Evolutionary conservation across 1,139 yeast species (phyloP).

Genomic region (Pichia sp.): DNA sequence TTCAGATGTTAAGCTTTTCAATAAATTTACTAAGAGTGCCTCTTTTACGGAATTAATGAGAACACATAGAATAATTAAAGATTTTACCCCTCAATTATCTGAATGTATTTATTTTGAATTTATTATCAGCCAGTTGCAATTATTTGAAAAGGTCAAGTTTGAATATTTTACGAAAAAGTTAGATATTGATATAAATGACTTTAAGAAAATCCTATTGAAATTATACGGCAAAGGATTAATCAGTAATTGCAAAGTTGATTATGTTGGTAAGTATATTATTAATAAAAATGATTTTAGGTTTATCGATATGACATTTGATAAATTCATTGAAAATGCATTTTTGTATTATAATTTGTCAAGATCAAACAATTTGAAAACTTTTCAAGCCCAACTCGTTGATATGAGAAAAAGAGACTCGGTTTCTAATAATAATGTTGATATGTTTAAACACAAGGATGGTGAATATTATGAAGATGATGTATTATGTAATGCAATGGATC

Average conservation of each 20-base stretch:
- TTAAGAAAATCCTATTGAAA: constrained; percentile 26
- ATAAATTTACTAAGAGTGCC: constrained; percentile 31
- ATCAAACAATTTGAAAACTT: neutral
- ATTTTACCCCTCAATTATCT: constrained; percentile 24
- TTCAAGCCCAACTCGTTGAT: neutral
- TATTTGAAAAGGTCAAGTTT: constrained; percentile 20
- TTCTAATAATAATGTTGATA: too few relatives aligned
- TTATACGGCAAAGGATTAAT: constrained; percentile 43
- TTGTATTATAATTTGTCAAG: neutral
- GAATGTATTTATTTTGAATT: constrained; percentile 26
- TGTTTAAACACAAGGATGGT: too few relatives aligned
- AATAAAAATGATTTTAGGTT: neutral
- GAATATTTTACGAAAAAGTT: constrained; percentile 15
- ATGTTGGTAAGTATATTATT: constrained; percentile 27
- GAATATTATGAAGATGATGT: neutral
- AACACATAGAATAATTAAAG: constrained; percentile 29
- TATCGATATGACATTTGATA: neutral
- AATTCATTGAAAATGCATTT: constrained; percentile 4
- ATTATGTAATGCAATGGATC: neutral
- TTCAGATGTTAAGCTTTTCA: constrained; percentile 20
- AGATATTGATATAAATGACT: constrained; percentile 10
- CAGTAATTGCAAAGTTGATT: constrained; percentile 40
- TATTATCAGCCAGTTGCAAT: constrained; percentile 15
- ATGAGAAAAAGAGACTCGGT: neutral
- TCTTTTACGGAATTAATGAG: constrained; percentile 28